phyloP scores from a whole-genome alignment of 106 monocot genomes.

The Iris macrosiphon region DNA sequence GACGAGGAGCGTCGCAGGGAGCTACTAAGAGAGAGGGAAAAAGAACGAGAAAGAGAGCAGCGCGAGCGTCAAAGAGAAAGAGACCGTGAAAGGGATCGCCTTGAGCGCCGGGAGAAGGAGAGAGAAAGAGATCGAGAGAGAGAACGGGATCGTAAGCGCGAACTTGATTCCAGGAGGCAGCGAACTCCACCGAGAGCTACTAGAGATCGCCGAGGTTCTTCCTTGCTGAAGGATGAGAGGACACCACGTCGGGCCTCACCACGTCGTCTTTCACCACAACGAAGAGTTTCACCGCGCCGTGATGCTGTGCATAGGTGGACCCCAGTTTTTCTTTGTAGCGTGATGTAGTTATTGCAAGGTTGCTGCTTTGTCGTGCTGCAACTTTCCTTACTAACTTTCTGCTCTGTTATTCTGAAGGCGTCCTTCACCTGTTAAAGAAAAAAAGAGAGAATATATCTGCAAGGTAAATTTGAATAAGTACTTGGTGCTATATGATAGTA shows the following conservation, averaged over 20 bases:
- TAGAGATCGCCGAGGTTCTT: constrained; percentile 66
- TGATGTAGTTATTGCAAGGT: constrained; percentile 44
- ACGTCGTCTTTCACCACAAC: constrained; percentile 41
- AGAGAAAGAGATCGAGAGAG: constrained; percentile 51
- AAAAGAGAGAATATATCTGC: constrained; percentile 98
- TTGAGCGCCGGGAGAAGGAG: constrained; percentile 26
- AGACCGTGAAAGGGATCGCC: constrained; percentile 27
- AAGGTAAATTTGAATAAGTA: constrained; percentile 72
- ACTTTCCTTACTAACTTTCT: constrained; percentile 68
- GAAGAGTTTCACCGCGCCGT: constrained; percentile 48
- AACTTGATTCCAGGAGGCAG: constrained; percentile 40
- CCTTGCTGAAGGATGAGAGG: constrained; percentile 52
- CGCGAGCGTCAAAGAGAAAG: constrained; percentile 31
- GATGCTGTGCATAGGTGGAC: constrained; percentile 88
- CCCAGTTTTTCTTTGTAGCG: constrained; percentile 50
- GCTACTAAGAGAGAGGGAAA: constrained; percentile 60
- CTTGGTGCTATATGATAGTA: constrained; percentile 9
- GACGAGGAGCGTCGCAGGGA: constrained; percentile 83
- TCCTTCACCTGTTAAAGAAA: constrained; percentile 95
- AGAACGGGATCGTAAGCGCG: constrained; percentile 56
- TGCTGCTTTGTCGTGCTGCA: constrained; percentile 61
- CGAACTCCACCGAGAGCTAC: constrained; percentile 53
- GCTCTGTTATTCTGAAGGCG: constrained; percentile 85
- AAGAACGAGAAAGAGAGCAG: constrained; percentile 36
- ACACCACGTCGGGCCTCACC: constrained; percentile 34